Percentiles rank a stretch among this genome's conserved stretches.
Conservation (phyloP, 1,284 basidiomycete species). For the Phellinidium pouzarii region DNA sequence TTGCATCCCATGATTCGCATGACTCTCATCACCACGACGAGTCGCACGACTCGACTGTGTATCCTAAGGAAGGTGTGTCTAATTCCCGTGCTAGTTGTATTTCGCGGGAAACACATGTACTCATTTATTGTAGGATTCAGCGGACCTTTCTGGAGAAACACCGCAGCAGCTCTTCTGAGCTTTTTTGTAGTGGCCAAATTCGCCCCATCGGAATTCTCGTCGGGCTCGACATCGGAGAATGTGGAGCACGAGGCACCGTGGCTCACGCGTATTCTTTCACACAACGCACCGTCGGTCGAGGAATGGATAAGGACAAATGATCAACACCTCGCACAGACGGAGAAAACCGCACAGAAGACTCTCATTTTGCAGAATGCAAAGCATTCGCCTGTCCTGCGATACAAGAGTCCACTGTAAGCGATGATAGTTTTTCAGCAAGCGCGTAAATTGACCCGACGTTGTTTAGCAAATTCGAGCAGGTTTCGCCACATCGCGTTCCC, state of each 20-base stretch:
- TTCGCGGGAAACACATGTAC: neutral
- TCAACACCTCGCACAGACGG: slow-evolving; percentile 46
- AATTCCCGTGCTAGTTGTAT: neutral
- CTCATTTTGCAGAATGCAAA: slow-evolving; percentile 44
- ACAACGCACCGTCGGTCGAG: slow-evolving; percentile 43
- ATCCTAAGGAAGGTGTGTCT: slow-evolving; percentile 18
- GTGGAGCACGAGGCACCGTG: slow-evolving; percentile 46
- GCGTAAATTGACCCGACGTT: neutral
- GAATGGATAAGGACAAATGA: slow-evolving; percentile 48
- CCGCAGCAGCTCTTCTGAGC: slow-evolving; percentile 40
- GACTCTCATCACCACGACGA: slow-evolving; percentile 12
- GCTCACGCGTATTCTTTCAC: slow-evolving; percentile 55
- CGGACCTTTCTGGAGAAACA: slow-evolving; percentile 57
- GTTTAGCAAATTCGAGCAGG: slow-evolving; percentile 40
- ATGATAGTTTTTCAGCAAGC: neutral
- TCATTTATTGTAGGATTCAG: slow-evolving; percentile 40
- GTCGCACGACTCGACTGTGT: slow-evolving; percentile 14
- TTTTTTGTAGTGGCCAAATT: slow-evolving; percentile 55
- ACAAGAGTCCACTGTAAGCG: slow-evolving; percentile 64
- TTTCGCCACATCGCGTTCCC: slow-evolving; percentile 42
- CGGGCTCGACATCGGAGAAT: slow-evolving; percentile 6
- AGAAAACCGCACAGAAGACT: slow-evolving; percentile 37
- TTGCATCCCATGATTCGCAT: slow-evolving; percentile 11
- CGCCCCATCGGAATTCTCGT: slow-evolving; percentile 40
- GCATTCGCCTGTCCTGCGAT: slow-evolving; percentile 48